These are phyloP conservation scores for Acrodontium crateriforme DNA, from an alignment of 2,329 filamentous ascomycete species.

Conservation along the genomic window DNA sequence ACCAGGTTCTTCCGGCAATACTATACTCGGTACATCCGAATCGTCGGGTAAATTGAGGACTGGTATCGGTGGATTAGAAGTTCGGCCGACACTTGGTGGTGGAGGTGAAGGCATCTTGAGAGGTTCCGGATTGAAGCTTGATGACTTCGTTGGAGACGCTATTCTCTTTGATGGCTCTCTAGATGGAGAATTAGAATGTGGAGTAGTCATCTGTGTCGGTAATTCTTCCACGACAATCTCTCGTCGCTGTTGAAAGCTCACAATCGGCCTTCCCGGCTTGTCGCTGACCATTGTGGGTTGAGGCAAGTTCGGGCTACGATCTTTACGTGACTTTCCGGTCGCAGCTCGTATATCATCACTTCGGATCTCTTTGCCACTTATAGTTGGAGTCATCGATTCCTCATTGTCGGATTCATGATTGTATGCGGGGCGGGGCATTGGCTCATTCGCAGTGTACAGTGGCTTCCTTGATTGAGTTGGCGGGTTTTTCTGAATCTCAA, in stretches of 20 bases:
- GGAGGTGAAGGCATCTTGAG: conserved; percentile 3
- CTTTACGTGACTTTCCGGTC: conserved; percentile 76
- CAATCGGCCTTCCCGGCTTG: conserved; percentile 79
- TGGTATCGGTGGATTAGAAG: conserved; percentile 26
- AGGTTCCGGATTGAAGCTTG: conserved; percentile 1
- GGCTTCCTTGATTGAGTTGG: conserved; percentile 73
- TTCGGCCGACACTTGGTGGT: too few relatives aligned
- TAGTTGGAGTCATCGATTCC: conserved; percentile 32
- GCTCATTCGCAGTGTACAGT: conserved; percentile 57
- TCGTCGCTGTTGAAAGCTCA: conserved; percentile 75
- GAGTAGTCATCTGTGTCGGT: too few relatives aligned
- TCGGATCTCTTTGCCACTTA: conserved; percentile 71
- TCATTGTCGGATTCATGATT: conserved; percentile 19
- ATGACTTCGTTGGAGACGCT: conserved; percentile 7
- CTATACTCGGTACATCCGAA: conserved; percentile 13
- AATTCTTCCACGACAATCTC: conserved; percentile 55
- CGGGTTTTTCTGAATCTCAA: conserved; percentile 74
- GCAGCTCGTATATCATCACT: conserved; percentile 79
- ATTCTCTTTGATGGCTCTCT: neutral
- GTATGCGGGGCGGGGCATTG: conserved; percentile 28
- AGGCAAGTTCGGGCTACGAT: conserved; percentile 75
- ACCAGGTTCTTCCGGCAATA: conserved; percentile 21
- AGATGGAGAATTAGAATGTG: neutral
- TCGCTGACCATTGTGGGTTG: conserved; percentile 86
- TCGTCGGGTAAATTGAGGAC: conserved; percentile 39